Conservation (phyloP, 768 basidiomycete species). For the Tricholoma sp. region DNA sequence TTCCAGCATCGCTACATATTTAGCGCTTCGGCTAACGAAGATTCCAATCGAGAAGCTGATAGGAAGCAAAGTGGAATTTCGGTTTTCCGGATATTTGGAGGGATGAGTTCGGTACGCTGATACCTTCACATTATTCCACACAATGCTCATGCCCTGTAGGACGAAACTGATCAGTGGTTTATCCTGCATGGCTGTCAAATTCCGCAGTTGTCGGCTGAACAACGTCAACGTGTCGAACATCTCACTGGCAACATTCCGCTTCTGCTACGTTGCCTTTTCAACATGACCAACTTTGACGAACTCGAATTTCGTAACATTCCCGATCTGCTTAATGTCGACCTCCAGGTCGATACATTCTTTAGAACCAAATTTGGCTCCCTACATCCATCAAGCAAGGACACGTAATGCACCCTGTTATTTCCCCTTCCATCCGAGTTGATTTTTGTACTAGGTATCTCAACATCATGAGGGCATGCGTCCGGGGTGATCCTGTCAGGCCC, state of each 20-base stretch:
- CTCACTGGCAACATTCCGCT: constrained; percentile 13
- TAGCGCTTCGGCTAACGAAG: constrained; percentile 13
- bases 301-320: constrained; percentile 2
- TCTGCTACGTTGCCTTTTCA: constrained; percentile 12
- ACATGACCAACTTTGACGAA: constrained; percentile 6
- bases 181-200: constrained; percentile 2
- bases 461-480: constrained; percentile 11
- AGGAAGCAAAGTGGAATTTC: constrained; percentile 11
- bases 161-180: constrained; percentile 13
- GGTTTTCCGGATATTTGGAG: constrained; percentile 8
- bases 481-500: constrained; percentile 4
- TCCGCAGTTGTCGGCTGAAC: constrained; percentile 10
- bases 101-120: constrained; percentile 11
- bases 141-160: constrained; percentile 10
- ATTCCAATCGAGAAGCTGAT: constrained; percentile 7
- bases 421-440: constrained; percentile 3
- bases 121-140: constrained; percentile 5
- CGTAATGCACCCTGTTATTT: constrained; percentile 11
- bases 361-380: constrained; percentile 4
- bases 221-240: constrained; percentile 11
- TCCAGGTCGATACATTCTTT: constrained; percentile 7
- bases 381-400: constrained; percentile 3
- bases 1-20: constrained; percentile 7
- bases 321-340: constrained; percentile 5
- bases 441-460: constrained; percentile 10